Evolutionary conservation across 768 basidiomycete genomes (phyloP).

Genomic region (Tylopilus rubrobrunneus): DNA sequence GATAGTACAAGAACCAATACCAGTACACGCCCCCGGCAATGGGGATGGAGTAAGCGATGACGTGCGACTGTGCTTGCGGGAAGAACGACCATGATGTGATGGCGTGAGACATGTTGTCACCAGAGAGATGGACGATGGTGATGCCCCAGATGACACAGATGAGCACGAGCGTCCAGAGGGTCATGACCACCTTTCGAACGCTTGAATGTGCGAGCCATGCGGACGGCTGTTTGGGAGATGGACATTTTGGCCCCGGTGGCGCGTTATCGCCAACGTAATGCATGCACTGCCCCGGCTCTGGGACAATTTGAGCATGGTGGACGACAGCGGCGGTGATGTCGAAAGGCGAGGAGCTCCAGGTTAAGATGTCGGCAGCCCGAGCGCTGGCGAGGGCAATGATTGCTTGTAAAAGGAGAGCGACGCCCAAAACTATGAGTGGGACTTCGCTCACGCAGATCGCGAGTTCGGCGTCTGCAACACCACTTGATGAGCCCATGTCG

Average conservation of each 20-base stretch:
- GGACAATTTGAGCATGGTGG: constrained; percentile 22
- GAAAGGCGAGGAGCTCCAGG: constrained; percentile 33
- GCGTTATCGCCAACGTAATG: constrained; percentile 12
- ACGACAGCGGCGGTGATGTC: constrained; percentile 30
- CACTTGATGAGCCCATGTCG: constrained; percentile 14
- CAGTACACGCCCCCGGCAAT: constrained; percentile 13
- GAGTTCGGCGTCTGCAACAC: neutral
- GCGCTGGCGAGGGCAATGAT: constrained; percentile 23
- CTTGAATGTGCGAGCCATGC: constrained; percentile 27
- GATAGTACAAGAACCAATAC: constrained; percentile 26
- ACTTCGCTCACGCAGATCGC: constrained; percentile 21
- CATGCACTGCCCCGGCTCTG: constrained; percentile 25
- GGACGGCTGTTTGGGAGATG: constrained; percentile 20
- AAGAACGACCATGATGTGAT: constrained; percentile 26
- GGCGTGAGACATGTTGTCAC: constrained; percentile 1
- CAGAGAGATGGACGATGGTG: constrained; percentile 2
- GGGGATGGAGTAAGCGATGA: constrained; percentile 23
- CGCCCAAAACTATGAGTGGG: constrained; percentile 28
- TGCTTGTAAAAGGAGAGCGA: constrained; percentile 21
- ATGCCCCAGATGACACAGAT: constrained; percentile 24
- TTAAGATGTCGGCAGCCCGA: constrained; percentile 21
- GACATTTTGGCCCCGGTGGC: constrained; percentile 9
- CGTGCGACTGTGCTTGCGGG: constrained; percentile 15
- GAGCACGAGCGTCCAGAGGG: constrained; percentile 23
- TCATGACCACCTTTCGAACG: constrained; percentile 19